Evolutionary conservation across 106 monocot genomes (phyloP).

Genomic region (Phalaenopsis equestris): DNA sequence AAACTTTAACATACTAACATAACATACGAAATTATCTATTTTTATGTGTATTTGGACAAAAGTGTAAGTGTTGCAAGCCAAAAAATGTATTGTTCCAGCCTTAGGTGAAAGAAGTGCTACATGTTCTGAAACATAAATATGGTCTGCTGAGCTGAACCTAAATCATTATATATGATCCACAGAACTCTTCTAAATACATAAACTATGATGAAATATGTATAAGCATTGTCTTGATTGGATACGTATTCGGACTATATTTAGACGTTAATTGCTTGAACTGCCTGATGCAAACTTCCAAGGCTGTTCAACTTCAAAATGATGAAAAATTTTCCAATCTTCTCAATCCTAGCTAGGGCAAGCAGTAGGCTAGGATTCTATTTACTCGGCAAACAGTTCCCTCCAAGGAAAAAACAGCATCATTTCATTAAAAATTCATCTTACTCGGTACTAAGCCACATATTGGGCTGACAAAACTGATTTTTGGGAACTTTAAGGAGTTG

Average conservation of each 20-base stretch:
- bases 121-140: neutral
- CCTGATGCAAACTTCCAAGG: neutral
- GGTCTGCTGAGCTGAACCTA: neutral
- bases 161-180: neutral
- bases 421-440: conserved; percentile 1
- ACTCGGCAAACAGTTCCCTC: no score
- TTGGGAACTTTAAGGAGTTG: neutral
- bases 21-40: neutral
- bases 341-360: neutral
- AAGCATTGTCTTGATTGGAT: neutral
- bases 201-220: neutral
- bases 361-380: no score
- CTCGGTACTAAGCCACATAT: neutral
- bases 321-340: neutral
- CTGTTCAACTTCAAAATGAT: neutral
- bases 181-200: neutral
- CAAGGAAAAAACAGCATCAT: neutral
- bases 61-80: neutral
- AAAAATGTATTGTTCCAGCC: no score
- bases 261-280: no score
- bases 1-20: neutral
- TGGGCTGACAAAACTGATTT: neutral
- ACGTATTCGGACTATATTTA: no score
- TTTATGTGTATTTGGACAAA: neutral
- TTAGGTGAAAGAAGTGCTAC: neutral